phyloP scores from a whole-genome alignment of 2,329 filamentous ascomycete genomes.

The Septoria petroselini region DNA sequence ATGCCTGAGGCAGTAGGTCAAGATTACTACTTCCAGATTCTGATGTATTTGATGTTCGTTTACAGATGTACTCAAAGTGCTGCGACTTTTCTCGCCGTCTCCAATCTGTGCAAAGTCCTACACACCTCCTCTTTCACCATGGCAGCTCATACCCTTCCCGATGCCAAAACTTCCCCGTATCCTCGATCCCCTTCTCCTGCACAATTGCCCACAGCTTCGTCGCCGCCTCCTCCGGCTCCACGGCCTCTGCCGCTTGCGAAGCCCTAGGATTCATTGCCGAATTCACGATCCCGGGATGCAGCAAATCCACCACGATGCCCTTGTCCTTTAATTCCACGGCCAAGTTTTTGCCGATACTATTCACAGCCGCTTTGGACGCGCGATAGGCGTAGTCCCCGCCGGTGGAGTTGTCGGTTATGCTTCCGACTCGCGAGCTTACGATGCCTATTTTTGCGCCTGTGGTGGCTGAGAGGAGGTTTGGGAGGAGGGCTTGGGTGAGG shows the following conservation, averaged over 20 bases:
- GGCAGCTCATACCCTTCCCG: constrained; percentile 45
- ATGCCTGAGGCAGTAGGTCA: too few species aligned
- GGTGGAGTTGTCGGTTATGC: constrained; percentile 44
- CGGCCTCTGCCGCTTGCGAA: constrained; percentile 37
- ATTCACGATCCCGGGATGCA: constrained; percentile 47
- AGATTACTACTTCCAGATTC: too few species aligned
- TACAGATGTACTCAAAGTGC: too few species aligned
- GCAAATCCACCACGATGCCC: constrained; percentile 42
- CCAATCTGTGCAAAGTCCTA: too few species aligned
- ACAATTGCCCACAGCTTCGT: constrained; percentile 45
- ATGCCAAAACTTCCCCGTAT: constrained; percentile 47
- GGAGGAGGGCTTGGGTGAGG: constrained; percentile 46
- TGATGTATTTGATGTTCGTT: too few species aligned
- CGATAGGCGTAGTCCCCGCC: constrained; percentile 48
- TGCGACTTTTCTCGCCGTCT: too few species aligned
- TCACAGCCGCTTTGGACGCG: constrained; percentile 46
- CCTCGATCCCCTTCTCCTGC: constrained; percentile 41
- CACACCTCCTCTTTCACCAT: constrained; percentile 35
- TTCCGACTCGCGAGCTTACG: constrained; percentile 45
- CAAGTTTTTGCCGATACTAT: constrained; percentile 46
- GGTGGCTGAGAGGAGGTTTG: constrained; percentile 38
- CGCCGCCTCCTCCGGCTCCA: constrained; percentile 47
- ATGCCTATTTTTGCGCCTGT: constrained; percentile 40
- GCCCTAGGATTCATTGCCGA: constrained; percentile 36
- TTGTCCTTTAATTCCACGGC: constrained; percentile 43